phyloP scores from a whole-genome alignment of 2,329 filamentous ascomycete genomes.

The Fusarium palustre region DNA sequence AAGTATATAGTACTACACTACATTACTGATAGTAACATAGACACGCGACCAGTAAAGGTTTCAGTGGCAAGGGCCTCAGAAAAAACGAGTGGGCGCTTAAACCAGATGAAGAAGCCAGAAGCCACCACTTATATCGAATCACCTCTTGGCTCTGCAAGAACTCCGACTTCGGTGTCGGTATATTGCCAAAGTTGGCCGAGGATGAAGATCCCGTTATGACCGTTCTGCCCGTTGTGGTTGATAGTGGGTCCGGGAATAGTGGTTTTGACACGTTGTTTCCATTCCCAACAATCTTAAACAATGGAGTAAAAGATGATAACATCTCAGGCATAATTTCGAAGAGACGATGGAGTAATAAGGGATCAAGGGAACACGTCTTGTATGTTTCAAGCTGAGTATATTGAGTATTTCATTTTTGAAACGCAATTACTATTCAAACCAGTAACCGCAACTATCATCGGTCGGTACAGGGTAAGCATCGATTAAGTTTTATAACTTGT shows the following conservation, averaged over 20 bases:
- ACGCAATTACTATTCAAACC: too few relatives aligned
- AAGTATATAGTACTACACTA: too few relatives aligned
- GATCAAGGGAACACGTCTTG: too few relatives aligned
- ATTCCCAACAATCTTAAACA: background rate
- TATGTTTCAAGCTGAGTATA: too few relatives aligned
- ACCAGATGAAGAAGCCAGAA: conserved; percentile 21
- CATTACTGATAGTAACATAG: conserved; percentile 1
- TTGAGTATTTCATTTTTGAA: too few relatives aligned
- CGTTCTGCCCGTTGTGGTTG: background rate
- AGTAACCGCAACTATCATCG: too few relatives aligned
- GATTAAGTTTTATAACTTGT: background rate
- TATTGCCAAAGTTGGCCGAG: conserved; percentile 13
- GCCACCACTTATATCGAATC: conserved; percentile 29
- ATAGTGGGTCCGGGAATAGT: conserved; percentile 22
- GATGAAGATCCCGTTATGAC: background rate
- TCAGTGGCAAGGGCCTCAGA: conserved; percentile 37
- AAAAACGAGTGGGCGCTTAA: conserved; percentile 26
- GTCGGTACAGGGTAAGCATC: background rate
- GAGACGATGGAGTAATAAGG: too few relatives aligned
- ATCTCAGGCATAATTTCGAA: too few relatives aligned
- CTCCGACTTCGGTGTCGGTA: conserved; percentile 36
- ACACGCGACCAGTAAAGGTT: conserved; percentile 24
- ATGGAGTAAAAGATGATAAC: too few relatives aligned
- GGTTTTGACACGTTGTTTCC: accelerated
- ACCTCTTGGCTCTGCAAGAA: conserved; percentile 36